Percentiles rank a stretch among this genome's conserved stretches.
These are phyloP conservation scores for Puccinia triticina DNA, from an alignment of 1,284 basidiomycete genomes.

Conservation along the genomic window DNA sequence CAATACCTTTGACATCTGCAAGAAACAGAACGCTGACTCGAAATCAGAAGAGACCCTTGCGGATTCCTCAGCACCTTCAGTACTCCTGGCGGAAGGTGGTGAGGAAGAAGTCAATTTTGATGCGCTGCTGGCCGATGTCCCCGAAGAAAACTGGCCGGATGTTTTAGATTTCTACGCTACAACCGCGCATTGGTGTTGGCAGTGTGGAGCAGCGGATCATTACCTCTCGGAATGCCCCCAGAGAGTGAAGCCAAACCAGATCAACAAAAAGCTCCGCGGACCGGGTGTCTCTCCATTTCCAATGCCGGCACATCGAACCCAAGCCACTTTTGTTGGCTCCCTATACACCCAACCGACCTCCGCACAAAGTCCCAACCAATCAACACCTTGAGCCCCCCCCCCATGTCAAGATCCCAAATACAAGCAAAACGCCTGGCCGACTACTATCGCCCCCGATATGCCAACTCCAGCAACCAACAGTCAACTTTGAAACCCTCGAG, in stretches of 20 bases:
- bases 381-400: background rate
- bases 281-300: background rate
- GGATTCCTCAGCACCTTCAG: too few relatives aligned
- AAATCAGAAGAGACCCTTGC: too few relatives aligned
- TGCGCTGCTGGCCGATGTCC: background rate
- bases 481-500: background rate
- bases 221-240: background rate
- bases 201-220: background rate
- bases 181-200: background rate
- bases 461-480: background rate
- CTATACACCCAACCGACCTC: background rate
- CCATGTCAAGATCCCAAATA: background rate
- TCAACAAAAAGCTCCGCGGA: background rate
- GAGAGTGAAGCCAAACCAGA: background rate
- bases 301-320: background rate
- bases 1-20: background rate
- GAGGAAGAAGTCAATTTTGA: too few relatives aligned
- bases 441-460: background rate
- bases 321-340: background rate
- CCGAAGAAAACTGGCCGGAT: background rate
- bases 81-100: too few relatives aligned
- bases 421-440: background rate
- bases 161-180: background rate
- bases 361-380: background rate
- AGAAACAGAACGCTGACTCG: background rate